Conservation (phyloP, 305 asterid species). For the Rubia occidens region DNA sequence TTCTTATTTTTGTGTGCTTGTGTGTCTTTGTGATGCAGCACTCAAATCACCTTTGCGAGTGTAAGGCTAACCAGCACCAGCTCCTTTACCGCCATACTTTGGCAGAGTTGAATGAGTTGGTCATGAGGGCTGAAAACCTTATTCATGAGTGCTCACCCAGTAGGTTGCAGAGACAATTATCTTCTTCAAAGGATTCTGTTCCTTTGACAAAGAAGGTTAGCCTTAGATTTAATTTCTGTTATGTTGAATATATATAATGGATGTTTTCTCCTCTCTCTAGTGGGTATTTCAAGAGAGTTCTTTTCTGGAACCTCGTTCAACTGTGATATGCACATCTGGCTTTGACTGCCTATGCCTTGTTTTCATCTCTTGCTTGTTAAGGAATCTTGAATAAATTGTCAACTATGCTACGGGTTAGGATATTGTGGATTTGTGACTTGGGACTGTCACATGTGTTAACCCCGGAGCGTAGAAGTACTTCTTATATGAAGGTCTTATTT, state of each 20-base stretch:
- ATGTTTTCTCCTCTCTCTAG: background rate
- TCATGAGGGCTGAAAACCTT: conserved; percentile 36
- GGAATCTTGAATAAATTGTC: background rate
- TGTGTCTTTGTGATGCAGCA: conserved; percentile 47
- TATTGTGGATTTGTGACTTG: too few species aligned
- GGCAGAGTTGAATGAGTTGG: conserved; percentile 63
- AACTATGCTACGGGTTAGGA: background rate
- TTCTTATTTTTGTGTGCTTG: background rate
- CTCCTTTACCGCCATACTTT: conserved; percentile 77
- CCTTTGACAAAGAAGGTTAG: conserved; percentile 64
- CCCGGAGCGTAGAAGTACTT: background rate
- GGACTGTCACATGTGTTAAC: background rate
- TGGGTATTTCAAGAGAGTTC: background rate
- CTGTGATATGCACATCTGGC: background rate
- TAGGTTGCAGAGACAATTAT: conserved; percentile 27
- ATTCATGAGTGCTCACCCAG: conserved; percentile 33
- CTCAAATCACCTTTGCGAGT: conserved; percentile 89
- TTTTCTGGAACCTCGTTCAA: background rate
- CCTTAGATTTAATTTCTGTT: background rate
- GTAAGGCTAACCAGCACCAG: conserved; percentile 60
- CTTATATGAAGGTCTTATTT: background rate
- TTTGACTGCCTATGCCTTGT: background rate
- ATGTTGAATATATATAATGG: background rate
- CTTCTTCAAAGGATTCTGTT: conserved; percentile 32
- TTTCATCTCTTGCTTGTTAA: background rate